Base-by-base conservation (phyloP, 2,329 filamentous ascomycete species). In the Phialocephala subalpina region DNA sequence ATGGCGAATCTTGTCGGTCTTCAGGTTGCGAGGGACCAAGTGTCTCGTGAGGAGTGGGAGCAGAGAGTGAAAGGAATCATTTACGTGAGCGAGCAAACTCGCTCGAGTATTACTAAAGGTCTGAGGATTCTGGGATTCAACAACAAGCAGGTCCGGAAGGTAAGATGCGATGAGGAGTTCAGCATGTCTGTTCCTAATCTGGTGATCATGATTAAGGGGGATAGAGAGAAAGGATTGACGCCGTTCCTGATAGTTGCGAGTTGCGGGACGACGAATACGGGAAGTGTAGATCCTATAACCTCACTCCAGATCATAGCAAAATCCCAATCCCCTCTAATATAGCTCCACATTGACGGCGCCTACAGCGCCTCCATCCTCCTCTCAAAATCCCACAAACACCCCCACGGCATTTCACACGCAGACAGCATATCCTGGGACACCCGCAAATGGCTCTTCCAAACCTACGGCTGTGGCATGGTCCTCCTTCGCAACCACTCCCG, bases 391-490 rank as follows among this genome's bases (percentile, higher is more conserved):
- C 38, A 42, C 38, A n/a, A 14, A 42, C 12, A 42, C 18, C 38
- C 14, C 12, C 12, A 60, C n/a, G 70, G 65, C 16, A 11, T 76
- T 0, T 65, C 56, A 7, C 45, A 42, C 5, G 72, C 65, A 5
- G 66, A 75, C 42, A 75, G 71, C 57, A 60, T 75, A n/a, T 60
- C 58, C 2, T 60, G 58, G 58, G 58, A 60, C 25, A 36, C 36
- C 11, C 58, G 47, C 40, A 60, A 60, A 22, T 60, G 58, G 58
- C 40, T 60, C 11, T 60, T 60, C 38, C 36, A 60, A 38, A 60
- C 11, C 64, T 71, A 74, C 57, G 72, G 71, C 1, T 75, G 72
- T 60, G 74, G 73, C 0, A 68, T 74, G 16, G 49, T 72, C 1
- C 61, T 76, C 0, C 61, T 70, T 1, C 66, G 70, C 0, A 47